Conservation (phyloP, 345 rosid species). For the Limnanthes douglasii region DNA sequence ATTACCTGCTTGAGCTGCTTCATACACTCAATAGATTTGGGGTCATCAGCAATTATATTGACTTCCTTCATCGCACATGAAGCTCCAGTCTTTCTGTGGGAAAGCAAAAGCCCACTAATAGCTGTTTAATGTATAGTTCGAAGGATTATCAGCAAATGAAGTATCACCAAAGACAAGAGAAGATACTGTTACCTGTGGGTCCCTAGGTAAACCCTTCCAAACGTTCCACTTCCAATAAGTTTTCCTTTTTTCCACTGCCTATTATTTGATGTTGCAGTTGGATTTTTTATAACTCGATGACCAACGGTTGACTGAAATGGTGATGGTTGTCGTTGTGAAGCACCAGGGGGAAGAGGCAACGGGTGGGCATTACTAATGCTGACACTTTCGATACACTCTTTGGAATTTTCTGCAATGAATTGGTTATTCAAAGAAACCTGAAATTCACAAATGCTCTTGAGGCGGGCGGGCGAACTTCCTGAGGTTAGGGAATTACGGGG, state of each 20-base stretch:
- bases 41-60: constrained; percentile 38
- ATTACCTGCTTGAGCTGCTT: constrained; percentile 72
- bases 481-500: too few relatives aligned
- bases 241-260: constrained; percentile 60
- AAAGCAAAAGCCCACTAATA: background rate
- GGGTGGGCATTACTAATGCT: constrained; percentile 28
- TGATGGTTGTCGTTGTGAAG: constrained; percentile 10
- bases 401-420: constrained; percentile 11
- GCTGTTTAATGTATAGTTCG: too few relatives aligned
- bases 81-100: constrained; percentile 55
- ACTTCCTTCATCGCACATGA: constrained; percentile 66
- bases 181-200: constrained; percentile 30
- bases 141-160: background rate
- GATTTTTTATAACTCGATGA: constrained; percentile 14
- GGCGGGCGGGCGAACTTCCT: too few relatives aligned
- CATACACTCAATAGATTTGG: constrained; percentile 45
- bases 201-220: constrained; percentile 52
- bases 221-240: constrained; percentile 65
- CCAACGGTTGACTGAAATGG: constrained; percentile 6
- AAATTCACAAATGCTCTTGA: constrained; percentile 9
- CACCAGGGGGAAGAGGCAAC: constrained; percentile 53
- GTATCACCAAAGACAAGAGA: constrained; percentile 5
- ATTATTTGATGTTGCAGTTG: constrained; percentile 10
- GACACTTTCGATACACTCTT: constrained; percentile 15
- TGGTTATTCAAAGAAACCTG: constrained; percentile 8